These are phyloP conservation scores for Mediolabrus comicus DNA, from an alignment of 108 stramenopile genomes.

Conservation along the genomic window DNA sequence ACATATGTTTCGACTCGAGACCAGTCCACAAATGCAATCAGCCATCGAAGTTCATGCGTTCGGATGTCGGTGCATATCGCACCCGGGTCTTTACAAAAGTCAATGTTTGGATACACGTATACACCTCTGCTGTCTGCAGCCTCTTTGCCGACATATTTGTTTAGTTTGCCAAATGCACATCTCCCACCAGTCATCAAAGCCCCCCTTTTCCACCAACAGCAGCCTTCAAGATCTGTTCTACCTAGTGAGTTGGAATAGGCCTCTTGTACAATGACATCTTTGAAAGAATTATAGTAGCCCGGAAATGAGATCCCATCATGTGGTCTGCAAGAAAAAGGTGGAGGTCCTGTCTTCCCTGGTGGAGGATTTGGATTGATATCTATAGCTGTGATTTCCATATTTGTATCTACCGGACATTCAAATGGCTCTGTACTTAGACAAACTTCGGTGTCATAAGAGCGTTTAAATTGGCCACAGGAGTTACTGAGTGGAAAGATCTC, in stretches of 20 bases:
- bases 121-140: slow-evolving; percentile 30
- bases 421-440: slow-evolving; percentile 19
- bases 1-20: slow-evolving; percentile 68
- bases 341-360: slow-evolving; percentile 4
- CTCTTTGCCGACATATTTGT: slow-evolving; percentile 35
- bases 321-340: slow-evolving; percentile 25
- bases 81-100: slow-evolving; percentile 38
- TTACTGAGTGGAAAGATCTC: slow-evolving; percentile 25
- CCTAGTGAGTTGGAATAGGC: slow-evolving; percentile 32
- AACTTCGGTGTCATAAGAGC: slow-evolving; percentile 13
- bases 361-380: background rate
- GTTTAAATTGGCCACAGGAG: slow-evolving; percentile 32
- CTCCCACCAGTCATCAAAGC: slow-evolving; percentile 27
- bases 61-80: slow-evolving; percentile 19
- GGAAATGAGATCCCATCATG: background rate
- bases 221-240: slow-evolving; percentile 18
- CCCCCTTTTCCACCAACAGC: slow-evolving; percentile 29
- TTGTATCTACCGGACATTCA: slow-evolving; percentile 8
- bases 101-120: slow-evolving; percentile 27
- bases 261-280: slow-evolving; percentile 10
- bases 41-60: slow-evolving; percentile 35
- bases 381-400: slow-evolving; percentile 27
- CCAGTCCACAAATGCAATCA: slow-evolving; percentile 81
- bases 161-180: slow-evolving; percentile 44
- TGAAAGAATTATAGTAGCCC: slow-evolving; percentile 25